phyloP scores from a whole-genome alignment of 164 flowering plant species.

The Euptelea pleiosperma region DNA sequence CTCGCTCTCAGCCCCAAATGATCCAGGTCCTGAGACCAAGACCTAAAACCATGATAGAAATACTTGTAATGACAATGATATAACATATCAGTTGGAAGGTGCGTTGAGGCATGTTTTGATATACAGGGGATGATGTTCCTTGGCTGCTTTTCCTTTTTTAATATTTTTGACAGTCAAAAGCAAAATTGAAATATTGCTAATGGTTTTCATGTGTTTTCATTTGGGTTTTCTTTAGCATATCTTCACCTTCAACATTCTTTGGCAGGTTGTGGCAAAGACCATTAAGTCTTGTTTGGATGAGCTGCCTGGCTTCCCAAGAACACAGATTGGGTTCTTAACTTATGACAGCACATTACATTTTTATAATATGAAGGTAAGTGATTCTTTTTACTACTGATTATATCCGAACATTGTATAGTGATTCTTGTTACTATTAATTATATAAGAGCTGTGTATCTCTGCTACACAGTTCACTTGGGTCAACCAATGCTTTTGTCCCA shows the following conservation, averaged over 20 bases:
- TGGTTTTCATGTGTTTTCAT: background rate
- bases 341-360: constrained; percentile 95
- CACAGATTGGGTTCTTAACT: constrained; percentile 95
- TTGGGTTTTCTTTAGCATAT: background rate
- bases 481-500: background rate
- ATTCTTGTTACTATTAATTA: constrained; percentile 8
- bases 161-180: background rate
- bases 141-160: background rate
- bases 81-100: no score
- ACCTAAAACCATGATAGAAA: no score
- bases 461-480: background rate
- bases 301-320: constrained; percentile 86
- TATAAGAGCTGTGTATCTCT: background rate
- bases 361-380: constrained; percentile 88
- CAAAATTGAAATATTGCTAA: background rate
- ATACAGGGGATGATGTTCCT: background rate
- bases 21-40: no score
- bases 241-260: constrained; percentile 11
- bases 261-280: constrained; percentile 86
- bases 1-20: no score
- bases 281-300: constrained; percentile 82
- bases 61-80: no score
- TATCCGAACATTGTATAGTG: no score
- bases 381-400: no score
- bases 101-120: no score